phyloP scores from a whole-genome alignment of 768 basidiomycete genomes.

The Neoboletus magnificus region DNA sequence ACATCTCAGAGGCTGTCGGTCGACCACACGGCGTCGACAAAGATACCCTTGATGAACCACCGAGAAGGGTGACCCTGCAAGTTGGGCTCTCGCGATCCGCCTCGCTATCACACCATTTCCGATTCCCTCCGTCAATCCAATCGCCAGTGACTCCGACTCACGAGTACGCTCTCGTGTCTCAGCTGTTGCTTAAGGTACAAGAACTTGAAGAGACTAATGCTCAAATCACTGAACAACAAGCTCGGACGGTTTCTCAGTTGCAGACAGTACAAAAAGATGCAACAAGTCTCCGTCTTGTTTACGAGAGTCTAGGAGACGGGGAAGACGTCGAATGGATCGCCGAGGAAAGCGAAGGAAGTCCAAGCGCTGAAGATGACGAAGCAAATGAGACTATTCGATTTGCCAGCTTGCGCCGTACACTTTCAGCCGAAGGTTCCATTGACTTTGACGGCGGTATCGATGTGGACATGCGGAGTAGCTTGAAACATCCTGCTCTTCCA shows the following conservation, averaged over 20 bases:
- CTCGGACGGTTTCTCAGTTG: constrained; percentile 56
- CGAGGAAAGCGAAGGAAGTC: constrained; percentile 42
- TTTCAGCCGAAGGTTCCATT: constrained; percentile 21
- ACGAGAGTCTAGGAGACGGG: constrained; percentile 62
- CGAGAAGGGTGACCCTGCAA: constrained; percentile 19
- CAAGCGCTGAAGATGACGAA: constrained; percentile 25
- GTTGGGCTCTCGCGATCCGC: constrained; percentile 23
- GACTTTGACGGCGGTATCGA: constrained; percentile 22
- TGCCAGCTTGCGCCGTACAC: constrained; percentile 26
- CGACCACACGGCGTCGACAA: constrained; percentile 8
- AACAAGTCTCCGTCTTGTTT: constrained; percentile 63
- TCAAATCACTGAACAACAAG: constrained; percentile 63
- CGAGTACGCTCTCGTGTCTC: constrained; percentile 60
- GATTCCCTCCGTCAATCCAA: constrained; percentile 6
- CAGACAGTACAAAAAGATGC: constrained; percentile 71
- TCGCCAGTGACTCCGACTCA: constrained; percentile 18
- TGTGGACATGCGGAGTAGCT: constrained; percentile 26
- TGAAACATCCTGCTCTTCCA: constrained; percentile 10
- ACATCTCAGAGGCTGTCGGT: constrained; percentile 27
- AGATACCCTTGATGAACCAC: constrained; percentile 9
- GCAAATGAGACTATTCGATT: constrained; percentile 32
- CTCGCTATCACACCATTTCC: constrained; percentile 22
- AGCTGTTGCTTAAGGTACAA: constrained; percentile 68
- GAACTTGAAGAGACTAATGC: constrained; percentile 74
- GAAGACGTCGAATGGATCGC: constrained; percentile 38